Conservation (phyloP, 306 rosid genomes). For the Pueraria montana region DNA sequence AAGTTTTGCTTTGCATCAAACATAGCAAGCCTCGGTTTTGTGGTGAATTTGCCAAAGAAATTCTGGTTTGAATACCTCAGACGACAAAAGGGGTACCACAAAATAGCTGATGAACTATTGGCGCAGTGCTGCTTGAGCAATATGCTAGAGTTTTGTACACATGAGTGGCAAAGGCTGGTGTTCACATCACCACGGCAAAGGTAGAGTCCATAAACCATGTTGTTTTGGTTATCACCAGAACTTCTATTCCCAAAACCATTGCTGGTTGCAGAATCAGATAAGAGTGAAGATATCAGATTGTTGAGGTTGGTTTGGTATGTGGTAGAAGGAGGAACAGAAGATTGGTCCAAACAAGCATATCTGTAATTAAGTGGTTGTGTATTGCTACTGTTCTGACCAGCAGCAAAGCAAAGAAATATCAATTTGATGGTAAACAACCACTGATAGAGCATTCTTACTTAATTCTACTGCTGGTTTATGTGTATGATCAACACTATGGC, state of each 20-base stretch:
- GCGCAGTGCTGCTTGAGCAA: conserved; percentile 51
- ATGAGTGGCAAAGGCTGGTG: no score
- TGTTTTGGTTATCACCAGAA: conserved; percentile 31
- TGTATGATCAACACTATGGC: no score
- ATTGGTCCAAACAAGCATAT: conserved; percentile 55
- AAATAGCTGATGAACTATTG: conserved; percentile 48
- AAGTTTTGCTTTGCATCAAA: conserved; percentile 48
- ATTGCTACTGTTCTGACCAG: conserved; percentile 37
- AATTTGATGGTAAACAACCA: conserved; percentile 44
- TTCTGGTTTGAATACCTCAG: conserved; percentile 50
- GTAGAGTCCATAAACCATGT: conserved; percentile 50
- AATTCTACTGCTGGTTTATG: no score
- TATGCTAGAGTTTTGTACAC: conserved; percentile 51
- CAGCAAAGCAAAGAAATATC: conserved; percentile 3
- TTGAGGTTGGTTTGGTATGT: conserved; percentile 54
- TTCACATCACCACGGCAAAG: conserved; percentile 46
- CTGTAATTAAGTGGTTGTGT: conserved; percentile 34
- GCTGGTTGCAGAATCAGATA: conserved; percentile 50
- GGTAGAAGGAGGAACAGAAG: conserved; percentile 31
- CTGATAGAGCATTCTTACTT: not conserved
- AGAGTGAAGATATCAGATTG: conserved; percentile 38
- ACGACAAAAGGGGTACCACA: conserved; percentile 52
- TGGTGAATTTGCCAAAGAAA: conserved; percentile 47
- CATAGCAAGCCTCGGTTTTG: conserved; percentile 50
- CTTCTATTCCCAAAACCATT: conserved; percentile 52